Evolutionary conservation across 345 rosid species (phyloP).

Genomic region (Pseudoturritis turrita): DNA sequence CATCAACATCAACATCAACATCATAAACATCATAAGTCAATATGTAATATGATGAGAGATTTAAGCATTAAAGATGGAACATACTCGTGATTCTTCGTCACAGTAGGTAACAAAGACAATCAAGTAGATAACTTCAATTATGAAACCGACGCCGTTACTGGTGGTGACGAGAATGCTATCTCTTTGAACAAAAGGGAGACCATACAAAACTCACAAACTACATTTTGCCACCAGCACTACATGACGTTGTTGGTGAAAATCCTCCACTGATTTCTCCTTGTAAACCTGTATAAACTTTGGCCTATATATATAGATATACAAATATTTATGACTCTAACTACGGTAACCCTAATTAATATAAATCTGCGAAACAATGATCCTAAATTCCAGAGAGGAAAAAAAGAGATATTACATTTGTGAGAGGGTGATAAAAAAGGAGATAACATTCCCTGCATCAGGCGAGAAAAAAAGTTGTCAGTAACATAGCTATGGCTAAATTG

Average conservation of each 20-base stretch:
- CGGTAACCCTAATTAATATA: neutral
- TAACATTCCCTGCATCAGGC: slow-evolving; percentile 36
- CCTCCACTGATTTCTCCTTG: slow-evolving; percentile 36
- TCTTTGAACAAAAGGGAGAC: slow-evolving; percentile 43
- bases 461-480: neutral
- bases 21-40: no score
- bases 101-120: no score
- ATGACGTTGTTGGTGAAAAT: slow-evolving; percentile 37
- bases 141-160: slow-evolving; percentile 26
- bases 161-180: slow-evolving; percentile 37
- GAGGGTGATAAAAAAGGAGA: slow-evolving; percentile 35
- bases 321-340: neutral
- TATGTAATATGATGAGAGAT: no score
- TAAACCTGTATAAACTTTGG: slow-evolving; percentile 25
- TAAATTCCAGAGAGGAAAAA: neutral
- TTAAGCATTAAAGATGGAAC: no score
- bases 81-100: no score
- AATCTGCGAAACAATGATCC: neutral
- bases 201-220: slow-evolving; percentile 38
- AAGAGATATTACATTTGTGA: slow-evolving; percentile 38
- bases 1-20: no score
- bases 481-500: no score
- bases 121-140: neutral
- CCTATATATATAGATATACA: neutral
- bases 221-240: slow-evolving; percentile 33